Evolutionary conservation across 1,139 yeast species (phyloP), one percentile per base, ranked within the genome.

Genomic region (Debaryomyces sp.): DNA sequence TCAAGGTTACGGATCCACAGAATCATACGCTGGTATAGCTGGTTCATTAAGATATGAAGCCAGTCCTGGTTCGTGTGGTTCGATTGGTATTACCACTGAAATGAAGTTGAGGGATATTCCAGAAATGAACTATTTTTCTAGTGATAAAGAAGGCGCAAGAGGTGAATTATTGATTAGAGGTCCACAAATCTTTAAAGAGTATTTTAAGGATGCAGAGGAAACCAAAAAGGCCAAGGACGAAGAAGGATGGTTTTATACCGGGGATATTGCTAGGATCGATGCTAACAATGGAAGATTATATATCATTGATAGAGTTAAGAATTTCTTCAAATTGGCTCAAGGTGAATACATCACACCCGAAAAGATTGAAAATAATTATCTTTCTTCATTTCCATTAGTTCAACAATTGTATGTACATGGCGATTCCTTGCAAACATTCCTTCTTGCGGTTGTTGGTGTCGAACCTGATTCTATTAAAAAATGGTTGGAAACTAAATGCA

Each of bases 401-500:
- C 56, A 61, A 27, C 80, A 75, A 60, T 52, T 73, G 17, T 75
- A 61, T 50, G 66, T 69, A 22, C 75, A 85, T 59, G 95, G 95
- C n/a, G 83, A 85, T 58, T 79, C 91, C 0, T 64, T 80, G 24
- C 72, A 82, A 57, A 75, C 81, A 3, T 85, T 61, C 57, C 68
- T 88, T 54, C 87, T 88, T 9, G 91, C 84, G 12, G 67, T 87
- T 47, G 68, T 81, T 36, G 92, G 92, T 18, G 70, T 87, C 51
- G 73, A 72, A 44, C 68, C 67, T 15, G 54, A 49, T 6, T 50
- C 55, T 8, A 54, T 59, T 33, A 48, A 45, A 10, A 49, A 50
- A 2, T 61, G 46, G 50, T 55, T 38, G 51, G 54, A 38, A 54
- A 58, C 46, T 38, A 60, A 54, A 43, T 58, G 46, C 49, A 48